These are phyloP conservation scores for Phytophthora idaei DNA, from an alignment of 352 stramenopile genomes.

Conservation along the genomic window DNA sequence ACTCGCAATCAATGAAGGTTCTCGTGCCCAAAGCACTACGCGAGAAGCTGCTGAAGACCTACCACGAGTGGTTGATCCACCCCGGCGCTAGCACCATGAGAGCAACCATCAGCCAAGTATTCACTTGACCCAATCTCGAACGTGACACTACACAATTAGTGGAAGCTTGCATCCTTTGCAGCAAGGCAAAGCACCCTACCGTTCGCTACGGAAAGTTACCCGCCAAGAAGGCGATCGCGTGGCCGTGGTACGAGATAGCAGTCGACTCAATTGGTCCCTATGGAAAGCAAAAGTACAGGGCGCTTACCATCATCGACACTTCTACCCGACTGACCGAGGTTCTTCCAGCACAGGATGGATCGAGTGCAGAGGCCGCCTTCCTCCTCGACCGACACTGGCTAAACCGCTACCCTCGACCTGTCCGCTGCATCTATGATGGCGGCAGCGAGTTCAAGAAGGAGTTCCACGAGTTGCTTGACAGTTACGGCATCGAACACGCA, in stretches of 20 bases:
- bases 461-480: background rate
- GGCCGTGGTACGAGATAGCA: slow-evolving; percentile 3
- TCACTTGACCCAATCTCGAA: background rate
- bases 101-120: slow-evolving; percentile 4
- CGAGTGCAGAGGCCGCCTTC: background rate
- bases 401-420: background rate
- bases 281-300: slow-evolving; percentile 3
- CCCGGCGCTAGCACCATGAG: slow-evolving; percentile 8
- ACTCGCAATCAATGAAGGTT: slow-evolving; percentile 9
- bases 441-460: background rate
- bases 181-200: slow-evolving; percentile 5
- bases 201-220: background rate
- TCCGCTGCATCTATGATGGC: background rate
- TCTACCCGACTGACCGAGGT: slow-evolving; percentile 6
- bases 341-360: background rate
- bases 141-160: background rate
- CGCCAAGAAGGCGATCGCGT: background rate
- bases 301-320: slow-evolving; percentile 6
- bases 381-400: background rate
- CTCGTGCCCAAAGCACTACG: background rate
- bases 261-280: slow-evolving; percentile 1
- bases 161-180: background rate
- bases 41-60: background rate
- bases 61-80: slow-evolving; percentile 10
- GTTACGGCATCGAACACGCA: background rate